phyloP scores from a whole-genome alignment of 495 filamentous ascomycete genomes.

The Acidomyces sp. region DNA sequence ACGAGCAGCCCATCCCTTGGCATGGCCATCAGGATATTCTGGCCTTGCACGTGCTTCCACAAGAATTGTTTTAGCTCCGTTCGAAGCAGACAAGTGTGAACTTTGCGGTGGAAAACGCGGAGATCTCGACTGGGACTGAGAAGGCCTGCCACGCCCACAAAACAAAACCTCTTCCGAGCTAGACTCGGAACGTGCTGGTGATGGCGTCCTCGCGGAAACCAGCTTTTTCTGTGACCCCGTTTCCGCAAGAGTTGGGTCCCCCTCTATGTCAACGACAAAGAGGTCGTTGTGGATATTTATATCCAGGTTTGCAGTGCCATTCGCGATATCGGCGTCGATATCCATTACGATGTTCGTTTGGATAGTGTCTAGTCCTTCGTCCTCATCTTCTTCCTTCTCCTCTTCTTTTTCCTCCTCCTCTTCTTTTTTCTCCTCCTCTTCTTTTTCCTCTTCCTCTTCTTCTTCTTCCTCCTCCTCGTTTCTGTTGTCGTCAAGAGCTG shows the following conservation, averaged over 20 bases:
- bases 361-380: slow-evolving; percentile 8
- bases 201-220: slow-evolving; percentile 26
- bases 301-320: slow-evolving; percentile 13
- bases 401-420: slow-evolving; percentile 3
- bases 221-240: slow-evolving; percentile 10
- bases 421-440: slow-evolving; percentile 5
- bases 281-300: slow-evolving; percentile 16
- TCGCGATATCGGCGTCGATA: slow-evolving; percentile 11
- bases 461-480: neutral
- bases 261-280: slow-evolving; percentile 19
- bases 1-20: slow-evolving; percentile 4
- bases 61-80: neutral
- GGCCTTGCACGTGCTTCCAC: neutral
- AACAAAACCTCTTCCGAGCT: slow-evolving; percentile 59
- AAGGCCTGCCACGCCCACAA: slow-evolving; percentile 36
- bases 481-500: neutral
- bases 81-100: too few species aligned
- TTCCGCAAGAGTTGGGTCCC: slow-evolving; percentile 9
- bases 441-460: neutral
- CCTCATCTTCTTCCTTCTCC: neutral
- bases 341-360: slow-evolving; percentile 15
- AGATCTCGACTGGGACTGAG: too few species aligned
- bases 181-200: slow-evolving; percentile 39
- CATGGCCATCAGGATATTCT: too few species aligned
- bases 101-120: too few species aligned